Evolutionary conservation across 1,284 basidiomycete genomes (phyloP).

Genomic region (Xerocomus alliaceus): DNA sequence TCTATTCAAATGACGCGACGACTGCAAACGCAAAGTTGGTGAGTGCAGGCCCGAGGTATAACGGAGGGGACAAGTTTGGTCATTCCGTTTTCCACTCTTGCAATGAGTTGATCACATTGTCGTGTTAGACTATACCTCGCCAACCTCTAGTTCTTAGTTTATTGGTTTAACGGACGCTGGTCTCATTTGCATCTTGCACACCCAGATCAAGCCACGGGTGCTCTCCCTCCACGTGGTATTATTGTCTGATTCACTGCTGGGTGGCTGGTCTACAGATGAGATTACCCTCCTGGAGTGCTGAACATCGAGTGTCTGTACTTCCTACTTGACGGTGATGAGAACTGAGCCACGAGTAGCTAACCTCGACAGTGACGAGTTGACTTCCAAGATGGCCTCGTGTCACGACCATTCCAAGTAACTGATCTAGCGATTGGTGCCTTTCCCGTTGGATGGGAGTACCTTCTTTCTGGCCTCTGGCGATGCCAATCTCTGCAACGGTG

Average conservation of each 20-base stretch:
- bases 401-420: not conserved
- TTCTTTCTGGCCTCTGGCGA: slow-evolving; percentile 73
- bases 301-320: slow-evolving; percentile 62
- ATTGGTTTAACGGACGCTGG: slow-evolving; percentile 53
- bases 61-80: slow-evolving; percentile 66
- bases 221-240: slow-evolving; percentile 11
- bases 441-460: slow-evolving; percentile 62
- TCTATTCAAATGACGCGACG: no score
- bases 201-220: slow-evolving; percentile 48
- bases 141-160: slow-evolving; percentile 53
- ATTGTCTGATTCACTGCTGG: slow-evolving; percentile 34
- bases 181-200: slow-evolving; percentile 62
- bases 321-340: not conserved
- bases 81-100: not conserved
- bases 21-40: no score
- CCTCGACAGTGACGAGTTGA: slow-evolving; percentile 53
- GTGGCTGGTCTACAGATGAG: slow-evolving; percentile 64
- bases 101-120: not conserved
- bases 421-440: slow-evolving; percentile 50
- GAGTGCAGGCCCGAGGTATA: no score
- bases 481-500: slow-evolving; percentile 61
- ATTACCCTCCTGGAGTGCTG: slow-evolving; percentile 70
- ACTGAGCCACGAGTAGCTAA: slow-evolving; percentile 46
- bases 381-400: slow-evolving; percentile 63
- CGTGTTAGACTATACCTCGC: slow-evolving; percentile 38